Evolutionary conservation across 768 basidiomycete genomes (phyloP).

Genomic region (Termitomyces titanicus): DNA sequence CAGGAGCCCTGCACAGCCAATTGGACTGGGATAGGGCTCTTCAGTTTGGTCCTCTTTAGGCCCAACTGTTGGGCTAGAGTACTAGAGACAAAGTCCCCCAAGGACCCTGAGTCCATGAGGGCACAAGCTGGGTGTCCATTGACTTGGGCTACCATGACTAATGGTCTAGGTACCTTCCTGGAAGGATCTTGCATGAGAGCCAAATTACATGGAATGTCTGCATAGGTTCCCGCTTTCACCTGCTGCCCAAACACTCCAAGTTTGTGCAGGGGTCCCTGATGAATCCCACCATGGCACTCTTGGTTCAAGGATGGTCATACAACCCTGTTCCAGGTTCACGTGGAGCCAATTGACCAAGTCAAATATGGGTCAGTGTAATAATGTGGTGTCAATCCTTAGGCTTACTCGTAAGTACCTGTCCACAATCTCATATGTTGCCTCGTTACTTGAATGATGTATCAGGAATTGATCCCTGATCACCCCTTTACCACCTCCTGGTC

Average conservation of each 20-base stretch:
- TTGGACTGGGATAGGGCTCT: neutral
- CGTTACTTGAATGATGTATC: no score
- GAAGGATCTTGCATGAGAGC: constrained; percentile 14
- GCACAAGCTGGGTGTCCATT: constrained; percentile 31
- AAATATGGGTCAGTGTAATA: no score
- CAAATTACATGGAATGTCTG: constrained; percentile 21
- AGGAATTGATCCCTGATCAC: no score
- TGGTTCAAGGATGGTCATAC: no score
- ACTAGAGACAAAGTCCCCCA: constrained; percentile 38
- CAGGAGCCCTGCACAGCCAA: constrained; percentile 4
- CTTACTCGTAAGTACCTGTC: no score
- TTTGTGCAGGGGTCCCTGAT: no score
- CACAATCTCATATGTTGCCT: no score
- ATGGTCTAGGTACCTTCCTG: constrained; percentile 24
- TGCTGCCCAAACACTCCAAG: neutral
- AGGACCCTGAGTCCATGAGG: constrained; percentile 32
- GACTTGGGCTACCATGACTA: constrained; percentile 26
- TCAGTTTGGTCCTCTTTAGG: constrained; percentile 5
- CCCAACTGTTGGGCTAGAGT: constrained; percentile 32
- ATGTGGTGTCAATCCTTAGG: no score
- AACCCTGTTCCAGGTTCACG: no score
- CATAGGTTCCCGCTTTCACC: neutral
- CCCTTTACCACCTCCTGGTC: no score
- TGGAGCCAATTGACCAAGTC: no score
- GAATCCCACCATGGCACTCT: no score